A percentile compares a stretch with the other conserved stretches of the same genome.
Evolutionary conservation across 2,329 filamentous ascomycete species (phyloP).

Genomic region (Sporothrix sp.): DNA sequence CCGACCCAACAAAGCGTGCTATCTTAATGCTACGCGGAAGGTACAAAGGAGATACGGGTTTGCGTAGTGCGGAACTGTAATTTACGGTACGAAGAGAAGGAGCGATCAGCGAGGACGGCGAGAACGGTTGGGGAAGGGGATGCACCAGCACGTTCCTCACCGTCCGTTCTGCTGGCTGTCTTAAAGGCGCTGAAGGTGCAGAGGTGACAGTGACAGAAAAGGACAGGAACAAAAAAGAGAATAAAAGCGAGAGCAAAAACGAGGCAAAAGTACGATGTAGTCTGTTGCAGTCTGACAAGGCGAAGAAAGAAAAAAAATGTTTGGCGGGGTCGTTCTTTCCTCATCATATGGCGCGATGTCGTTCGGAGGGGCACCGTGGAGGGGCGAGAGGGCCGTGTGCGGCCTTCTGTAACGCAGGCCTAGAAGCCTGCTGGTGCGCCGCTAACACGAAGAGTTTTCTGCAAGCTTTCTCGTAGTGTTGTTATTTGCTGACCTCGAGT

Average conservation of each 20-base stretch:
- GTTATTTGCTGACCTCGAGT: no score
- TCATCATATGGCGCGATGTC: conserved; percentile 9
- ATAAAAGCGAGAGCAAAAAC: not conserved
- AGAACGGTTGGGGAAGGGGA: conserved; percentile 6
- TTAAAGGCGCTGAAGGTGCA: not conserved
- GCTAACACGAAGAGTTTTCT: conserved; percentile 6
- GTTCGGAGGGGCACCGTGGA: conserved; percentile 2
- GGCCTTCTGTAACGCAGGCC: not conserved
- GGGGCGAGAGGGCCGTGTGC: not conserved
- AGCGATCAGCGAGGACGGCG: conserved; percentile 6
- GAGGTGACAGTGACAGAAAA: no score
- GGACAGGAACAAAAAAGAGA: conserved; percentile 4
- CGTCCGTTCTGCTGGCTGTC: not conserved
- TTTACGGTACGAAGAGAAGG: not conserved
- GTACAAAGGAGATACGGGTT: conserved; percentile 4
- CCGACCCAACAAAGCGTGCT: no score
- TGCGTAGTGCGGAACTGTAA: not conserved
- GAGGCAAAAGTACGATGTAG: not conserved
- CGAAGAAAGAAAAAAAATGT: conserved; percentile 1
- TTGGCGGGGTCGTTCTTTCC: conserved; percentile 12
- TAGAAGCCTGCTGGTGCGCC: not conserved
- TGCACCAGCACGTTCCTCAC: not conserved
- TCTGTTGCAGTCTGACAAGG: not conserved
- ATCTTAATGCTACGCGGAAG: no score
- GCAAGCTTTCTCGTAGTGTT: no score